phyloP scores from a whole-genome alignment of 306 rosid species.

The Geum urbanum region DNA sequence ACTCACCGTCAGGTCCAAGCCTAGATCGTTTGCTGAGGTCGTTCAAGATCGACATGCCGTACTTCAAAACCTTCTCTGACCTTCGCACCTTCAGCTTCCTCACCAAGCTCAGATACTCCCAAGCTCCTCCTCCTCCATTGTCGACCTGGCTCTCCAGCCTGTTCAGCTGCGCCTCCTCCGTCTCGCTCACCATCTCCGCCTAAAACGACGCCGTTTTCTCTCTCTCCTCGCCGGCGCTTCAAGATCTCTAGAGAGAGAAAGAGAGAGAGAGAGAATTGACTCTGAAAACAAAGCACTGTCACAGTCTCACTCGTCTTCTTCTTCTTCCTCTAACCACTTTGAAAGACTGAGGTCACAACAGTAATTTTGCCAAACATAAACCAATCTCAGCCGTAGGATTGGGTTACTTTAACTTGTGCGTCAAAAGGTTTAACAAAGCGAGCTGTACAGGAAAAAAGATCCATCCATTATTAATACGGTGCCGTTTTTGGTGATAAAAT shows the following conservation, averaged over 20 bases:
- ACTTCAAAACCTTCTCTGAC: slow-evolving; percentile 72
- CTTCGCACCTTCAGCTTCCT: slow-evolving; percentile 89
- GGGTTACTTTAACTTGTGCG: not conserved
- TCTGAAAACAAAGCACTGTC: not conserved
- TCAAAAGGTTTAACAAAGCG: not conserved
- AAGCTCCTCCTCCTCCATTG: slow-evolving; percentile 97
- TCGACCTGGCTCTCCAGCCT: slow-evolving; percentile 88
- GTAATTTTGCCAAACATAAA: not conserved
- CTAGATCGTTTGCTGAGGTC: slow-evolving; percentile 61
- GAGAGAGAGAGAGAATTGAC: slow-evolving; percentile 10
- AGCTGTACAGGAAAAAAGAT: not conserved
- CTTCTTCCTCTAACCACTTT: not conserved
- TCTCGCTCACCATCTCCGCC: slow-evolving; percentile 65
- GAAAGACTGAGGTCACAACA: not conserved
- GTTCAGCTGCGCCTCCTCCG: slow-evolving; percentile 69
- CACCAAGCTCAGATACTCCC: slow-evolving; percentile 81
- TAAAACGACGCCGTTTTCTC: slow-evolving; percentile 20
- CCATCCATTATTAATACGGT: slow-evolving; percentile 2
- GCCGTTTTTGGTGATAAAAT: slow-evolving; percentile 15
- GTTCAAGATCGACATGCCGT: slow-evolving; percentile 81
- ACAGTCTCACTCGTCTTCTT: not conserved
- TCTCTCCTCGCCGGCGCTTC: slow-evolving; percentile 18
- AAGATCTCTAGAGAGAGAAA: slow-evolving; percentile 27
- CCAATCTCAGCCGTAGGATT: not conserved
- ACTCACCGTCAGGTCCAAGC: slow-evolving; percentile 78